A percentile compares a stretch with the other conserved stretches of the same genome.
Conservation (phyloP, 257 asterid genomes). For the Primulina tabacum region DNA sequence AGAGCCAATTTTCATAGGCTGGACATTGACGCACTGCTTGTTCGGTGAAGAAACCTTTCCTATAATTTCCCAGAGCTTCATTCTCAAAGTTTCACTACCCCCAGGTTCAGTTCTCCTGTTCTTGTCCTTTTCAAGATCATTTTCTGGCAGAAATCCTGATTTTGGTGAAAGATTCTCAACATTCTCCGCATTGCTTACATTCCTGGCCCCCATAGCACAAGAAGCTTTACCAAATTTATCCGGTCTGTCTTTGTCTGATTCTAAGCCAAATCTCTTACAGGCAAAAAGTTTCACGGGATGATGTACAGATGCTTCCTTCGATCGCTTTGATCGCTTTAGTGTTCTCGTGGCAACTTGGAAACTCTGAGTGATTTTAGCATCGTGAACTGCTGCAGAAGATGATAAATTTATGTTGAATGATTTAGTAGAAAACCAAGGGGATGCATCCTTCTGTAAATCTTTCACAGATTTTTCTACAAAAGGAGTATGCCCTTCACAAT, state of each 20-base stretch:
- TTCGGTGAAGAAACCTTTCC: constrained; percentile 62
- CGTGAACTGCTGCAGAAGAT: constrained; percentile 37
- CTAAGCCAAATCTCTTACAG: constrained; percentile 30
- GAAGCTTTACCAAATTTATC: constrained; percentile 23
- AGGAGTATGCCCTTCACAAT: constrained; percentile 32
- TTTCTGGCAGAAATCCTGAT: constrained; percentile 37
- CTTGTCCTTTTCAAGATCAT: constrained; percentile 34
- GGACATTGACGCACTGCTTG: constrained; percentile 31
- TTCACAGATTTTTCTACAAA: constrained; percentile 35
- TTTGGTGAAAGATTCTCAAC: constrained; percentile 34
- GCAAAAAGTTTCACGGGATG: constrained; percentile 40
- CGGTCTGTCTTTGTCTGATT: constrained; percentile 26
- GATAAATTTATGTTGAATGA: constrained; percentile 39
- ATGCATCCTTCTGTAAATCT: constrained; percentile 36
- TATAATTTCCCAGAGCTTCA: constrained; percentile 75
- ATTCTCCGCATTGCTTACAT: constrained; percentile 31
- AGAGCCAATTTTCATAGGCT: constrained; percentile 24
- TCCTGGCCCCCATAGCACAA: constrained; percentile 31
- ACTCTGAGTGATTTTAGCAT: constrained; percentile 37
- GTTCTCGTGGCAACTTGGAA: constrained; percentile 30
- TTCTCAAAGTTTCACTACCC: constrained; percentile 58
- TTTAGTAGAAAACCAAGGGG: constrained; percentile 66
- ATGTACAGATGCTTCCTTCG: constrained; percentile 41
- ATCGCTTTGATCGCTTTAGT: constrained; percentile 32
- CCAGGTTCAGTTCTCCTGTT: constrained; percentile 38